Conservation (phyloP, 306 rosid species). For the Medicago lupulina region DNA sequence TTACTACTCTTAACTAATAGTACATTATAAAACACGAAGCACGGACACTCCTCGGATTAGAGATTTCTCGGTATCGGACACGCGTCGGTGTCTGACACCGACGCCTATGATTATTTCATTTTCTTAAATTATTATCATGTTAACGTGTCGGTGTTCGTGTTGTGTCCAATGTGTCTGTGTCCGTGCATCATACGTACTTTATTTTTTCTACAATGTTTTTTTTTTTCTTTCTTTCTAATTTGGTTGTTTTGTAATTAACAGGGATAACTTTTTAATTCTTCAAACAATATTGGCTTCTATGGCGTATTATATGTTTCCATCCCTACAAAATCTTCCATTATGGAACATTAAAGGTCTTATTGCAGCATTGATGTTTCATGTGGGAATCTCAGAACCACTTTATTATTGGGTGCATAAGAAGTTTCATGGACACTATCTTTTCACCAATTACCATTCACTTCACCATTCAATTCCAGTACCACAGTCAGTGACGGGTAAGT, state of each 20-base stretch:
- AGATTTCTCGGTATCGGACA: too few relatives aligned
- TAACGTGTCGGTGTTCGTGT: too few relatives aligned
- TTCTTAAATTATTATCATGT: too few relatives aligned
- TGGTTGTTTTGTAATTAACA: constrained; percentile 29
- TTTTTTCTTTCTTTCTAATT: neutral
- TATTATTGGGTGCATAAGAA: constrained; percentile 71
- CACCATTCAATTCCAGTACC: constrained; percentile 87
- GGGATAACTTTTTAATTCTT: constrained; percentile 89
- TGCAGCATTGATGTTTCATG: constrained; percentile 61
- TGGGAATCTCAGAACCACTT: constrained; percentile 83
- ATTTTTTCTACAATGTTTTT: too few relatives aligned
- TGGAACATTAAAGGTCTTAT: constrained; percentile 69
- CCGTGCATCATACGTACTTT: too few relatives aligned
- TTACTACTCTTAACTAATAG: too few relatives aligned
- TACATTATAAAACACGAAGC: too few relatives aligned
- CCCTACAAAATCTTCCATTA: constrained; percentile 57
- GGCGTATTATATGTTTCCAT: constrained; percentile 57
- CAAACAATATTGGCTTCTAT: constrained; percentile 59
- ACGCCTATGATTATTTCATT: too few relatives aligned
- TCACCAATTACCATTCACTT: constrained; percentile 71
- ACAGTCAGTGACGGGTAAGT: constrained; percentile 66
- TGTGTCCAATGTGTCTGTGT: too few relatives aligned
- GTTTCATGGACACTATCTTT: constrained; percentile 58
- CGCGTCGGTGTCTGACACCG: too few relatives aligned
- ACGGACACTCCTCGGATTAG: too few relatives aligned